Conservation (phyloP, 495 filamentous ascomycete species). For the Aspergillus coremiiformis region DNA sequence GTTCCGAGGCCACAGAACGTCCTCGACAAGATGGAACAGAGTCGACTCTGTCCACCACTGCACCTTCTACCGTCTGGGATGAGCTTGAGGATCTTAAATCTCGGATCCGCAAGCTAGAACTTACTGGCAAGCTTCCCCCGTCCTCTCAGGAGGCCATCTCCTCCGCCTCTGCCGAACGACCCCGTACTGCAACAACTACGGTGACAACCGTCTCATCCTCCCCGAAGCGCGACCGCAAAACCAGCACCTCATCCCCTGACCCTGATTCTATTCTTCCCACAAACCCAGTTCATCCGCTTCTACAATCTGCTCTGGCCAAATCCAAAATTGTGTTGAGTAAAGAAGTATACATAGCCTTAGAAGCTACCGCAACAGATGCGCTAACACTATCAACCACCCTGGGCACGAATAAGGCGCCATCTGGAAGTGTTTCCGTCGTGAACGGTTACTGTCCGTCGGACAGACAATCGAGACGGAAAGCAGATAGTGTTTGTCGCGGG, state of each 20-base stretch:
- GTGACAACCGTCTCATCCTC: constrained; percentile 86
- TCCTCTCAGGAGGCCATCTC: constrained; percentile 74
- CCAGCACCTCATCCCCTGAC: constrained; percentile 45
- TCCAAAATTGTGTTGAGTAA: constrained; percentile 56
- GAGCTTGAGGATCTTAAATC: constrained; percentile 95
- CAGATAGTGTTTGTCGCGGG: constrained; percentile 85
- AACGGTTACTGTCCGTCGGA: constrained; percentile 54
- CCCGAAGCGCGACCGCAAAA: constrained; percentile 57
- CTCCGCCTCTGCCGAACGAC: constrained; percentile 67
- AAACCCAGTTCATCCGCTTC: constrained; percentile 60
- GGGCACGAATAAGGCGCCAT: constrained; percentile 58
- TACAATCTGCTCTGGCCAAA: constrained; percentile 74
- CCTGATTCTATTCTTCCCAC: constrained; percentile 23
- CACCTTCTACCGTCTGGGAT: constrained; percentile 94
- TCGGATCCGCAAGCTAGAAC: constrained; percentile 83
- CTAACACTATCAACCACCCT: constrained; percentile 67
- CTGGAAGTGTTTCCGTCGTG: constrained; percentile 51
- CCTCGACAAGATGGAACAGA: constrained; percentile 56
- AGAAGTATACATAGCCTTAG: constrained; percentile 74
- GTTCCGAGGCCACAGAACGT: constrained; percentile 40
- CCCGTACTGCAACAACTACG: constrained; percentile 87
- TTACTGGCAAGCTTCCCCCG: constrained; percentile 77
- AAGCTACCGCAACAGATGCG: constrained; percentile 76
- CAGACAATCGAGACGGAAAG: constrained; percentile 77
- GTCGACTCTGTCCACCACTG: constrained; percentile 77